Conservation (phyloP, 805 yeast genomes). For the Saccharomycopsis oosterbeekiorum region DNA sequence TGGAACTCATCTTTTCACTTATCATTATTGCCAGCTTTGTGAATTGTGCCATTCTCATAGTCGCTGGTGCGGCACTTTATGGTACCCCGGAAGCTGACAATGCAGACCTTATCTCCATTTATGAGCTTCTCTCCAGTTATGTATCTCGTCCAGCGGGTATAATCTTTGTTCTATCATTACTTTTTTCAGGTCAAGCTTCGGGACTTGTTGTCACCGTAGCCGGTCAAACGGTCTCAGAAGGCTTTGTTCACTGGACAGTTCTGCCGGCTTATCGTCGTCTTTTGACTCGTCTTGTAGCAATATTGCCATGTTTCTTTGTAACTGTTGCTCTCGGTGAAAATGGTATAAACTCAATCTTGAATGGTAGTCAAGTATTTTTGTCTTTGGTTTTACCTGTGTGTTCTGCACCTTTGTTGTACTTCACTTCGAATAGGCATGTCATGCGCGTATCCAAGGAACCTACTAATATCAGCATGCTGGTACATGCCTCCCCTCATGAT, state of each 20-base stretch:
- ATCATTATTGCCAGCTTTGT: conserved; percentile 79
- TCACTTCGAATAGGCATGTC: conserved; percentile 58
- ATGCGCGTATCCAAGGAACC: conserved; percentile 41
- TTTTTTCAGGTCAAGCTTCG: conserved; percentile 83
- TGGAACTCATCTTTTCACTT: conserved; percentile 61
- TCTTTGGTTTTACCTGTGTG: conserved; percentile 76
- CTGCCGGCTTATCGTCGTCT: conserved; percentile 75
- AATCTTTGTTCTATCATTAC: conserved; percentile 71
- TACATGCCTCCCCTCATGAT: background rate
- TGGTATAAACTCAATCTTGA: conserved; percentile 65
- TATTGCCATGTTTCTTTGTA: conserved; percentile 71
- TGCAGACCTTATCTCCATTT: conserved; percentile 77
- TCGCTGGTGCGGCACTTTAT: conserved; percentile 71
- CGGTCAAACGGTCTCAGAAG: conserved; percentile 89
- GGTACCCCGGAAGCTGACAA: conserved; percentile 60
- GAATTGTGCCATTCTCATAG: conserved; percentile 72
- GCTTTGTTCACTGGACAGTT: conserved; percentile 73
- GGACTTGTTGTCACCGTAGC: conserved; percentile 90
- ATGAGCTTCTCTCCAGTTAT: conserved; percentile 46
- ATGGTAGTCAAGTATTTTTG: conserved; percentile 75
- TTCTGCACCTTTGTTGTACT: conserved; percentile 76
- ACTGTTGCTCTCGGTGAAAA: conserved; percentile 61
- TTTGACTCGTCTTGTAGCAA: conserved; percentile 66
- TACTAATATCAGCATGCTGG: background rate
- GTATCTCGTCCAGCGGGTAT: conserved; percentile 75